Evolutionary conservation across 2,329 filamentous ascomycete species (phyloP).

Genomic region (Pseudogymnoascus sp.): DNA sequence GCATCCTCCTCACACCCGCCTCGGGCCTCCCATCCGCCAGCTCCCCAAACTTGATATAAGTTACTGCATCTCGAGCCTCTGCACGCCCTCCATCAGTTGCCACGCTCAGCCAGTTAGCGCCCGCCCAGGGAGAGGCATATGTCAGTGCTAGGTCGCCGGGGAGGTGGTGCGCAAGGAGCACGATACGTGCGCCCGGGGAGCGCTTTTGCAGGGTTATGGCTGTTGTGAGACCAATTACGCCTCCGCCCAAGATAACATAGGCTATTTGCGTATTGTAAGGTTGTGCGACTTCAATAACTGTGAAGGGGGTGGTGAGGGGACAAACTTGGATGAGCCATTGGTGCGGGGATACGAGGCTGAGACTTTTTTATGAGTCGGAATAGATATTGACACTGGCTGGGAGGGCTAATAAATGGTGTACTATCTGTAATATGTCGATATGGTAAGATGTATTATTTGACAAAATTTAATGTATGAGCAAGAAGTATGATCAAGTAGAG

Average conservation of each 20-base stretch:
- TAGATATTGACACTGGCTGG: background rate
- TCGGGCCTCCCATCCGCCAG: constrained; percentile 19
- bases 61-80: constrained; percentile 12
- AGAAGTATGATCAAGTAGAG: background rate
- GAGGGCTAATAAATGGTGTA: background rate
- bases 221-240: constrained; percentile 34
- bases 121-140: constrained; percentile 36
- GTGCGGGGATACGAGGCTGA: background rate
- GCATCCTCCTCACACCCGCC: constrained; percentile 15
- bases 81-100: constrained; percentile 9
- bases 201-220: constrained; percentile 30
- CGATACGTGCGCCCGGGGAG: constrained; percentile 29
- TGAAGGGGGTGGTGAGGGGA: background rate
- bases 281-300: background rate
- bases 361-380: background rate
- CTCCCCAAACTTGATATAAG: constrained; percentile 15
- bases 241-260: constrained; percentile 23
- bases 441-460: background rate
- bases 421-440: background rate
- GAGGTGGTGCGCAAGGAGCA: constrained; percentile 34
- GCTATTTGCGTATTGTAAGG: background rate
- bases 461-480: background rate
- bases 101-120: constrained; percentile 12
- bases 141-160: constrained; percentile 32
- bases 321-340: background rate